These are phyloP conservation scores for Posidonia oceanica DNA, from an alignment of 116 monocot genomes.

Conservation along the genomic window DNA sequence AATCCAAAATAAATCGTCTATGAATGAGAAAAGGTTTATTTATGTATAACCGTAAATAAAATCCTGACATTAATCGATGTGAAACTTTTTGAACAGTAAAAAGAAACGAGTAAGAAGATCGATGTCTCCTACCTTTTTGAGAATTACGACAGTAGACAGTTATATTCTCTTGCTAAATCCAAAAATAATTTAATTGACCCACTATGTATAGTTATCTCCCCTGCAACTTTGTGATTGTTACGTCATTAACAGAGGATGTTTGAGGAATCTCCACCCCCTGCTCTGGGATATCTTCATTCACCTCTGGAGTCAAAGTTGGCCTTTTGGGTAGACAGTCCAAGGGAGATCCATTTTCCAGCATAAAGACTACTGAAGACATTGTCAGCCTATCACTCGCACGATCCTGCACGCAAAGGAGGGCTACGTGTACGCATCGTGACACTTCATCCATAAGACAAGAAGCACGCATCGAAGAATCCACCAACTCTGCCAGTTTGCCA, in stretches of 20 bases:
- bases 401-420: constrained; percentile 35
- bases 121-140: too few species aligned
- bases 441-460: not conserved
- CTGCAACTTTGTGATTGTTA: not conserved
- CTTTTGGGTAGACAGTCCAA: constrained; percentile 6
- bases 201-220: not conserved
- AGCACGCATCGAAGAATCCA: constrained; percentile 4
- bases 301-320: constrained; percentile 8
- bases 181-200: too few species aligned
- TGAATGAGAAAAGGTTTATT: too few species aligned
- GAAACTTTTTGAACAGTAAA: too few species aligned
- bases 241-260: not conserved
- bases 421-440: constrained; percentile 20
- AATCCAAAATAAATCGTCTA: too few species aligned
- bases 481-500: not conserved
- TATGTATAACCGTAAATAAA: too few species aligned
- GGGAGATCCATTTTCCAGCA: constrained; percentile 13
- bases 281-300: not conserved
- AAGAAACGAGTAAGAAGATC: too few species aligned
- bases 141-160: too few species aligned
- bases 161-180: too few species aligned
- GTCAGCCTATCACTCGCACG: constrained; percentile 17
- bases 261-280: not conserved
- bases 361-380: constrained; percentile 14
- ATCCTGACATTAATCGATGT: too few species aligned